Evolutionary conservation across 106 monocot genomes (phyloP), one percentile per base, ranked within the genome.

Genomic region (Chionographis japonica): DNA sequence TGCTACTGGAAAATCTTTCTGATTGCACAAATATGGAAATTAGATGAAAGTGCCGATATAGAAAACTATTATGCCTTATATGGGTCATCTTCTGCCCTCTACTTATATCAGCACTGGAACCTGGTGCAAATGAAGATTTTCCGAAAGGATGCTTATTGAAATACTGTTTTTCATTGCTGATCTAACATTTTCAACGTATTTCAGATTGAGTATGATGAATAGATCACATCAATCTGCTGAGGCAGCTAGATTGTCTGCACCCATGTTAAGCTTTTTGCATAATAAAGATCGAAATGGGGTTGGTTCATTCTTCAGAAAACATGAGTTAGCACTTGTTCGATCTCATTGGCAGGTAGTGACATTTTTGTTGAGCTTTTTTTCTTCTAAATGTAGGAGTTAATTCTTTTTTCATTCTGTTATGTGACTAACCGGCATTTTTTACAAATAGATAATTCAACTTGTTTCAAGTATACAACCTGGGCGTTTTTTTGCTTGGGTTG

Each of bases 391-490:
- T 52, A 16, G 40, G 2, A 52, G 2, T 56, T 51, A 57, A 18
- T 63, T 54, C 14, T 19, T 35, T 38, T n/a, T 15, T 61, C 12
- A 43, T 56, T 71, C 49, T 52, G 18, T 3, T 53, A 5, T 35
- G 35, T 56, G 60, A 61, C 42, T 11, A 14, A 12, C 4, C 20
- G 36, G 20, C 58, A 19, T 50, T 54, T 77, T 42, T 61, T 8
- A 70, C 35, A n/a, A 61, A 40, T 86, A 98, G 97, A 87, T 98
- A 72, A 83, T 98, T 77, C 92, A 98, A 70, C 61, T 98, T 64
- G 68, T 87, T 67, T 54, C 97, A 56, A 85, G 85, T 66, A 19
- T 67, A 63, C 74, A 83, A 52, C 79, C 80, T 65, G 97, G 97
- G 46, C 50, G 54, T 35, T 98, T 93, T 77, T 74, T 76, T 75